Evolutionary conservation across 2,329 filamentous ascomycete genomes (phyloP), one percentile per base, ranked within the genome.

Genomic region (Nemania serpens): DNA sequence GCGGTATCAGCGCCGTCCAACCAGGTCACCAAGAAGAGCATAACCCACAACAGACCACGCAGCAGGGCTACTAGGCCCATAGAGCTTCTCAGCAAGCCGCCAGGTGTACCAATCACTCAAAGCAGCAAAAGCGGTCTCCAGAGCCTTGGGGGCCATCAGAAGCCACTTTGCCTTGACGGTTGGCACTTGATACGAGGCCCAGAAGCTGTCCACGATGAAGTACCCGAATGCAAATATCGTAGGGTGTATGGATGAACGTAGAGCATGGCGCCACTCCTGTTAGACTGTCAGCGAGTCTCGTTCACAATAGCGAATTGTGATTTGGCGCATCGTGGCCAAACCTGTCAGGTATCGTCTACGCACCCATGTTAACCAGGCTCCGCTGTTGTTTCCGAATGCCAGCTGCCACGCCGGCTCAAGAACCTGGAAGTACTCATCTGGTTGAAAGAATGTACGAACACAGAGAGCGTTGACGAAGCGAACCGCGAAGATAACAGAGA

Each of bases 331-430:
- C 33, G 25, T 17, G 34, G 39, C 42, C 25, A 29, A 29, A 4
- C 25, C 25, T 29, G 42, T 42, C 41, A 45, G n/a, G 6, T 45
- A n/a, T 13, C 6, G 25, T 12, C 43, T 58, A 79, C 84, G 71
- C 82, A 96, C 94, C 95, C 95, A 99, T 64, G 95, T 99, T 71
- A 97, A 83, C 91, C 94, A 99, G 29, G 94, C 91, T 64, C 91
- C 90, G 75, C 88, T 90, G 13, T 82, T 74, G 2, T 80, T 72
- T 20, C 93, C 93, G 81, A 97, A 97, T 2, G 91, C 90, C 57
- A 95, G 83, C 70, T 88, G 82, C 93, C 94, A 98, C 67, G 95
- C 95, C 55, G 95, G 94, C 78, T 99, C 95, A 46, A 98, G 84
- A 1, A 93, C 90, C 74, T 99, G 95, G 72, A 95, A 99, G 80